Evolutionary conservation across 148 eudicot species (phyloP), one percentile per base, ranked within the genome.

Genomic region (Bassia scoparia): DNA sequence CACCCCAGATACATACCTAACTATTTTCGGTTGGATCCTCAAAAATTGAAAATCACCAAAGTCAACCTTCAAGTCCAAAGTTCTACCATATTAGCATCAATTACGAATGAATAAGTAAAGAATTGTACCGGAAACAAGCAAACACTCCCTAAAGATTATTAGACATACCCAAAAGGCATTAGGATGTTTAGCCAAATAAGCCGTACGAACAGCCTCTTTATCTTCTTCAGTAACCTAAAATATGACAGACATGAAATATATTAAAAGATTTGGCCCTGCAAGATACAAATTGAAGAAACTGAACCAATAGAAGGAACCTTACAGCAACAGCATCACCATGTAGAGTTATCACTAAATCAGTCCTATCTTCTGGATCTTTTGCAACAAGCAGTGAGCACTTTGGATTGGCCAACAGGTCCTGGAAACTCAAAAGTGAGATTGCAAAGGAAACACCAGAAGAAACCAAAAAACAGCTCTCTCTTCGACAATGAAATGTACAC

Each of bases 41-140:
- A 96, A 29, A 79, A 92, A 92, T 80, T 92, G 96, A 73, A 96
- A 96, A 82, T 96, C 99, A 71, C 97, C 97, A 81, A 88, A 90
- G 81, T 92, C 96, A 61, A 92, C 96, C 97, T 95, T 84, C 84
- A 84, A 10, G 83, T 34, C n/a, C 73, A 61, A 64, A 83, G 60
- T 38, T 18, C 50, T 68, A 29, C 38, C 77, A n/a, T 49, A n/a
- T 83, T 46, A 83, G 79, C 24, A 80, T 14, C 38, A 29, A 17
- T 31, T 26, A 30, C 46, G 20, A 31, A 53, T 54, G 52, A 62
- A 44, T 58, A 44, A 26, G 7, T 12, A 38, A 16, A 18, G 49
- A 34, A 37, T 58, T 55, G 31, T n/a, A 56, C 44, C 70, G 52
- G 27, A 63, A 49, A 38, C n/a, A 66, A 73, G 46, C 35, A 63